phyloP scores from a whole-genome alignment of 1,284 basidiomycete species.

The Flammula alnicola region DNA sequence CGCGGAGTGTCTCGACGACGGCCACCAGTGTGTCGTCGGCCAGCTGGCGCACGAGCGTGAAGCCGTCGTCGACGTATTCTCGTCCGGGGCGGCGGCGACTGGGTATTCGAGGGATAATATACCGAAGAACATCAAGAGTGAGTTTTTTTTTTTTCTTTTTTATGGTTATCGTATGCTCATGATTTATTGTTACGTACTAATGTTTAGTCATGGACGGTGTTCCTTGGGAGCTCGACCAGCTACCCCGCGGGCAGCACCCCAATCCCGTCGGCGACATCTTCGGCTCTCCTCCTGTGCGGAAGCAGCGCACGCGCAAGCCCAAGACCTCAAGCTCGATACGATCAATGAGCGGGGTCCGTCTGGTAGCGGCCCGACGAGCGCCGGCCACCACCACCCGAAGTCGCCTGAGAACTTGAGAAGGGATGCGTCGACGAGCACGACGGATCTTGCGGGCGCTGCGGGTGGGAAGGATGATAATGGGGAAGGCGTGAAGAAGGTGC shows the following conservation, averaged over 20 bases:
- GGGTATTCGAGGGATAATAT: constrained; percentile 40
- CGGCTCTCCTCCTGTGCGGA: constrained; percentile 62
- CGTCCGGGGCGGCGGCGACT: constrained; percentile 28
- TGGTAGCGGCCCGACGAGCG: neutral
- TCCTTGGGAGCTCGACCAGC: constrained; percentile 71
- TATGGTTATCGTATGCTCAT: neutral
- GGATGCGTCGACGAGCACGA: constrained; percentile 72
- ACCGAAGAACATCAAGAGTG: constrained; percentile 82
- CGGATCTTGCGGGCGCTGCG: constrained; percentile 60
- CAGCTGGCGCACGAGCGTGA: constrained; percentile 65
- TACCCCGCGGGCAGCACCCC: constrained; percentile 65
- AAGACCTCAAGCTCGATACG: constrained; percentile 68
- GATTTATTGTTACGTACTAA: neutral
- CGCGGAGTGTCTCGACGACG: constrained; percentile 72
- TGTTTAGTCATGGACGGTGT: constrained; percentile 70
- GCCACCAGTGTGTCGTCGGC: constrained; percentile 68
- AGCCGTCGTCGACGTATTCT: constrained; percentile 31
- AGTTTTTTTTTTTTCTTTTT: constrained; percentile 37
- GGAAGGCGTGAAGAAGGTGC: constrained; percentile 74
- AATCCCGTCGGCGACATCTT: constrained; percentile 67
- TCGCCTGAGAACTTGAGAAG: constrained; percentile 44
- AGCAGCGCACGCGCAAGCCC: constrained; percentile 69
- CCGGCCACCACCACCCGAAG: constrained; percentile 17
- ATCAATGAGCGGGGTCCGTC: constrained; percentile 66
- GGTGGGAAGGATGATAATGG: constrained; percentile 51